Conservation (phyloP, 179 eudicot species). For the Heliamphora ciliata region DNA sequence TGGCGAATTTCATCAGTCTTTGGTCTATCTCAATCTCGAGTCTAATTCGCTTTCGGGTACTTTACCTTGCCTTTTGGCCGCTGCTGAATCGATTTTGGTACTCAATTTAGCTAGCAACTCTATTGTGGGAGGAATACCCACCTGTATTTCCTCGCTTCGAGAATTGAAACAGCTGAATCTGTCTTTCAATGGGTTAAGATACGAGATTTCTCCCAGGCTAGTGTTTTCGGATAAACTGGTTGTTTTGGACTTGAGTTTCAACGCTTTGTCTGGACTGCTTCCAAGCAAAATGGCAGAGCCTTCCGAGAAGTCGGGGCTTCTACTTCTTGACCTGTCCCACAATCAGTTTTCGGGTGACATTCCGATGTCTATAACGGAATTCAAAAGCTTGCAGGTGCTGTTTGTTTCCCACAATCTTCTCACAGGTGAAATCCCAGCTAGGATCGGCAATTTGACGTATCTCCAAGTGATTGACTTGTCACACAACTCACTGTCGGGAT, state of each 20-base stretch:
- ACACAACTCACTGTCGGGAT: constrained; percentile 62
- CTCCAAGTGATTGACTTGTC: constrained; percentile 92
- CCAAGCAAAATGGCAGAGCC: constrained; percentile 57
- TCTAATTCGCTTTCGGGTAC: constrained; percentile 61
- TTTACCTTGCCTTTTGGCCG: constrained; percentile 63
- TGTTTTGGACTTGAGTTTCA: constrained; percentile 74
- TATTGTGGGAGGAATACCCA: constrained; percentile 69
- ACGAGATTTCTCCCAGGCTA: constrained; percentile 68
- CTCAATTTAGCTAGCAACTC: constrained; percentile 71
- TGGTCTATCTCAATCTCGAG: constrained; percentile 56
- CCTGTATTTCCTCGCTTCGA: constrained; percentile 60
- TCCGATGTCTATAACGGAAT: constrained; percentile 51
- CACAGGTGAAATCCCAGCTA: constrained; percentile 58
- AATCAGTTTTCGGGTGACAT: constrained; percentile 75
- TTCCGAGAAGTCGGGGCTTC: constrained; percentile 59
- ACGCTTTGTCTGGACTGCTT: constrained; percentile 56
- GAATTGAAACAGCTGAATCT: constrained; percentile 60
- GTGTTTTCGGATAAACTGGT: constrained; percentile 63
- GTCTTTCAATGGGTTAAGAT: constrained; percentile 51
- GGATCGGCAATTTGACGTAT: constrained; percentile 85
- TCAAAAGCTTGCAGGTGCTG: constrained; percentile 73
- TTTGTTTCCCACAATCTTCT: constrained; percentile 70
- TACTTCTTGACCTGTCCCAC: constrained; percentile 76
- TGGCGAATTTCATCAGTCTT: constrained; percentile 54
- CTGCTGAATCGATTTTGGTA: constrained; percentile 46